phyloP scores from a whole-genome alignment of 345 rosid species.

The Aurinia saxatilis region DNA sequence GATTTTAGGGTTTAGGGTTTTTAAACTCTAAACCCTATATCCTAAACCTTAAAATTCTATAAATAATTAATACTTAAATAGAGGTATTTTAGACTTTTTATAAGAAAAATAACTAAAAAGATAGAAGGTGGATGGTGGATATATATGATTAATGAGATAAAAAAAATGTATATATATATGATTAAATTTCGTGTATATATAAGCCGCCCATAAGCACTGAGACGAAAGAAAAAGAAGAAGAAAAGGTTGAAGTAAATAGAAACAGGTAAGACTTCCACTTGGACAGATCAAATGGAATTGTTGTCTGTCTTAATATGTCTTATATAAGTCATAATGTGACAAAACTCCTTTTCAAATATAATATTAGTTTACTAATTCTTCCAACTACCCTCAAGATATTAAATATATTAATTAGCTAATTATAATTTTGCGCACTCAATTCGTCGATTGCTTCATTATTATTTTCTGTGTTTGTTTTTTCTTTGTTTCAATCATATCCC shows the following conservation, averaged over 20 bases:
- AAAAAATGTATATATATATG: no score
- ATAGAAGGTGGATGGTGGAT: no score
- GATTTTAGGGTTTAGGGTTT: no score
- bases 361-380: slow-evolving; percentile 2
- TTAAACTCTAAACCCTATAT: no score
- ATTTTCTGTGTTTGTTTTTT: neutral
- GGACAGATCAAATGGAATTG: slow-evolving; percentile 19
- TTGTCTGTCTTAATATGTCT: slow-evolving; percentile 32
- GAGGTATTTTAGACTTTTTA: no score
- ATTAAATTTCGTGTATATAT: no score
- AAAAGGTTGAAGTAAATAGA: slow-evolving; percentile 4
- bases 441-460: slow-evolving; percentile 31
- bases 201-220: slow-evolving; percentile 28
- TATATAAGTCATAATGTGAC: slow-evolving; percentile 23
- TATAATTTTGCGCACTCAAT: slow-evolving; percentile 16
- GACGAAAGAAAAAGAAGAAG: neutral
- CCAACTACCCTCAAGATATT: slow-evolving; percentile 15
- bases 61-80: no score
- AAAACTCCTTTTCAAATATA: slow-evolving; percentile 17
- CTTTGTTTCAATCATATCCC: slow-evolving; percentile 23
- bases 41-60: no score
- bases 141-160: no score
- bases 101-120: no score
- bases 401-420: neutral
- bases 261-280: slow-evolving; percentile 33